Percentiles rank a stretch among this genome's conserved stretches.
These are phyloP conservation scores for Coemansia asiatica DNA, from an alignment of 192 early-diverging fungal genomes.

Conservation along the genomic window DNA sequence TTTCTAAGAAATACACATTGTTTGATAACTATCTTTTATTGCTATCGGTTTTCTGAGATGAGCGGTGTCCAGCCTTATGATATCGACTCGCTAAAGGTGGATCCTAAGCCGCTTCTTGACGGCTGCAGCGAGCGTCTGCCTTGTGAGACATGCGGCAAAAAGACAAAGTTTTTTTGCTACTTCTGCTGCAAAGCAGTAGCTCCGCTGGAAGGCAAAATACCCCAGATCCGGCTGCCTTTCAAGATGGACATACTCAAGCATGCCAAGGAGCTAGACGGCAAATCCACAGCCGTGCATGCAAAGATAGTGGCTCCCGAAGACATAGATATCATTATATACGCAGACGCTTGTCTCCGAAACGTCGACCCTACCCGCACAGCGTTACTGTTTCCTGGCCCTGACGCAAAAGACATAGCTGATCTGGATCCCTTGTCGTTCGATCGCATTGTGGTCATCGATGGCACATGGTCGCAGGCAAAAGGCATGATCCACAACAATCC, in stretches of 20 bases:
- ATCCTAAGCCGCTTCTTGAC: constrained; percentile 33
- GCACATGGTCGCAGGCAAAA: constrained; percentile 91
- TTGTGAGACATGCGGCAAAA: constrained; percentile 66
- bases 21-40: background rate
- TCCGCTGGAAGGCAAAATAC: constrained; percentile 55
- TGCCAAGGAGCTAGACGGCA: constrained; percentile 73
- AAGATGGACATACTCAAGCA: constrained; percentile 80
- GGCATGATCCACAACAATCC: constrained; percentile 58
- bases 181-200: constrained; percentile 63
- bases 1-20: background rate
- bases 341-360: constrained; percentile 56
- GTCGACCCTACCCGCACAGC: constrained; percentile 67
- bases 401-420: constrained; percentile 67
- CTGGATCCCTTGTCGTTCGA: constrained; percentile 70
- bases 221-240: constrained; percentile 68
- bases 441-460: constrained; percentile 84
- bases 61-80: constrained; percentile 26
- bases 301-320: constrained; percentile 71
- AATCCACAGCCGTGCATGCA: constrained; percentile 88
- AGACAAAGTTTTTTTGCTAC: constrained; percentile 73
- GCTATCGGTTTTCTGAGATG: constrained; percentile 17
- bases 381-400: constrained; percentile 82
- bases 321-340: constrained; percentile 63
- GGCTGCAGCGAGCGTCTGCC: constrained; percentile 42
- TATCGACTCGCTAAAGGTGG: constrained; percentile 29